A percentile compares a stretch with the other conserved stretches of the same genome.
Evolutionary conservation across 2,329 filamentous ascomycete species (phyloP).

Genomic region (Talaromyces sp.): DNA sequence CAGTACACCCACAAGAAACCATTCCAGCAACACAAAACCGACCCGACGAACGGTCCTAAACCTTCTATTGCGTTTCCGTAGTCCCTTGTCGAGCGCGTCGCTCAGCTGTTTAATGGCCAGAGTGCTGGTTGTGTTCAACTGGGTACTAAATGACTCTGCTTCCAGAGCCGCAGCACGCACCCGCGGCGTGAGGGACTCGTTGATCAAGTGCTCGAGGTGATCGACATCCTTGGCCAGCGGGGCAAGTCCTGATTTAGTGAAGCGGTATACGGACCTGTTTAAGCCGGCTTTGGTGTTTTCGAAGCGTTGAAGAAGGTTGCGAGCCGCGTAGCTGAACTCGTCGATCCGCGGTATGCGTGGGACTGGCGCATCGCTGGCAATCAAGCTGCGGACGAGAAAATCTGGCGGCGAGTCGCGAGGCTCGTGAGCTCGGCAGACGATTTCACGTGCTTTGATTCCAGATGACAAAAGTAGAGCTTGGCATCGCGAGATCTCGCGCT

Average conservation of each 20-base stretch:
- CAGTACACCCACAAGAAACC: slow-evolving; percentile 80
- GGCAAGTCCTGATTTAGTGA: slow-evolving; percentile 41
- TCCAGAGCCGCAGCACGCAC: slow-evolving; percentile 67
- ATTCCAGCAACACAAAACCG: slow-evolving; percentile 80
- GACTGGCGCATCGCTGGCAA: slow-evolving; percentile 25
- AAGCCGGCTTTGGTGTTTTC: slow-evolving; percentile 41
- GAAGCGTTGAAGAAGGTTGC: slow-evolving; percentile 44
- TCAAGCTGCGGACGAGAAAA: slow-evolving; percentile 28
- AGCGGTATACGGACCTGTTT: slow-evolving; percentile 38
- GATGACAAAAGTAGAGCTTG: slow-evolving; percentile 71
- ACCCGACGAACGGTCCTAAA: slow-evolving; percentile 70
- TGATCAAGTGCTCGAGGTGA: slow-evolving; percentile 41
- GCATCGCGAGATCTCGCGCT: slow-evolving; percentile 74
- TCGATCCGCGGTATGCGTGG: slow-evolving; percentile 41
- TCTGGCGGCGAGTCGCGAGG: slow-evolving; percentile 25
- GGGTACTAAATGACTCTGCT: slow-evolving; percentile 70
- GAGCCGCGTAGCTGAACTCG: slow-evolving; percentile 50
- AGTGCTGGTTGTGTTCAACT: slow-evolving; percentile 70
- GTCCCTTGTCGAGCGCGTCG: slow-evolving; percentile 63
- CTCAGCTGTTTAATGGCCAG: slow-evolving; percentile 74
- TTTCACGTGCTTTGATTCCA: slow-evolving; percentile 84
- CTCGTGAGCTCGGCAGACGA: slow-evolving; percentile 59
- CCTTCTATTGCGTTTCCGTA: slow-evolving; percentile 67
- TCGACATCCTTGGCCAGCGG: slow-evolving; percentile 40
- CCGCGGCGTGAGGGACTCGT: slow-evolving; percentile 48